Evolutionary conservation across 2,329 filamentous ascomycete genomes (phyloP).

Genomic region (Apiospora phragmitis): DNA sequence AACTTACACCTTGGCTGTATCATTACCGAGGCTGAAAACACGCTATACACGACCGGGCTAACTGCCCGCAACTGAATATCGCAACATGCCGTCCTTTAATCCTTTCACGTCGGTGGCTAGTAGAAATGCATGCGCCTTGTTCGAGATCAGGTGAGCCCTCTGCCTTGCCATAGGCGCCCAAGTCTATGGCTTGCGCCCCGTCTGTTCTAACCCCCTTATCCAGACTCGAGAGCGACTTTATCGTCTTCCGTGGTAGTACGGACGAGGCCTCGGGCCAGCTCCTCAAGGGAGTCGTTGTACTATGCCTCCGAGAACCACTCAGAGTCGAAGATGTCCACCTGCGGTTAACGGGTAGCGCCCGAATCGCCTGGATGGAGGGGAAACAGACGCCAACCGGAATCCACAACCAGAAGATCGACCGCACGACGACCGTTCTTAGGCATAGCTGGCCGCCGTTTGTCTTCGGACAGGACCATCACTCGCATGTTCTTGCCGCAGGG

Average conservation of each 20-base stretch:
- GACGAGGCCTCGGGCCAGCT: conserved; percentile 75
- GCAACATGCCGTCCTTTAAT: conserved; percentile 32
- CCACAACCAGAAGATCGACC: conserved; percentile 60
- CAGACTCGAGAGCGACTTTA: conserved; percentile 76
- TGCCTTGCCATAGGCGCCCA: not conserved
- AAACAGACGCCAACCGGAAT: conserved; percentile 55
- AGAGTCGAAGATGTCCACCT: conserved; percentile 74
- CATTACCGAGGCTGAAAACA: not conserved
- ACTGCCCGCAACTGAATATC: not conserved
- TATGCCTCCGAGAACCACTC: conserved; percentile 69
- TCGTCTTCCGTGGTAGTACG: conserved; percentile 74
- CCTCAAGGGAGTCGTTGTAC: conserved; percentile 71
- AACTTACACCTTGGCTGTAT: not conserved
- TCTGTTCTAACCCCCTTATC: not conserved
- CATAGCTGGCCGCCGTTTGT: conserved; percentile 71
- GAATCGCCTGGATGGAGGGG: conserved; percentile 60
- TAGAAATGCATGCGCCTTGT: conserved; percentile 32
- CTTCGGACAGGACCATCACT: conserved; percentile 54
- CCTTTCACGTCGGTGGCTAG: conserved; percentile 32
- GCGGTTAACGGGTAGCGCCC: conserved; percentile 68
- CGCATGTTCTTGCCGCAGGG: conserved; percentile 63
- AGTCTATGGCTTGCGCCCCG: not conserved
- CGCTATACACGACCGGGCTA: not conserved
- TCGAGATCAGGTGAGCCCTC: conserved; percentile 34
- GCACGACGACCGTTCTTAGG: conserved; percentile 60